These are phyloP conservation scores for Discostella pseudostelligera DNA, from an alignment of 108 stramenopile species.

Conservation along the genomic window DNA sequence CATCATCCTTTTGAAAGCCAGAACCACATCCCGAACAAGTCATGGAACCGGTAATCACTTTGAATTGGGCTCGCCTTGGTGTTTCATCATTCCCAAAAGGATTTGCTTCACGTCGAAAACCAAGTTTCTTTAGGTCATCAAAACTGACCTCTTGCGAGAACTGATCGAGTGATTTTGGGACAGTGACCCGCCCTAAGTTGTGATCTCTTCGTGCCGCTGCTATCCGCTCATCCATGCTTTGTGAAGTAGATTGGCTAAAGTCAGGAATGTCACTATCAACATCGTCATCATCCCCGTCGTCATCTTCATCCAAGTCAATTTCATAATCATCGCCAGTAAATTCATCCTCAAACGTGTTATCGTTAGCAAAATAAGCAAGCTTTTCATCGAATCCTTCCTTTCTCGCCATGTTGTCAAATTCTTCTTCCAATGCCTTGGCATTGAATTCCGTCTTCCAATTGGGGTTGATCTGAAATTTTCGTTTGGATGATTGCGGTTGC, in stretches of 20 bases:
- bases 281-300: constrained; percentile 37
- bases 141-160: constrained; percentile 56
- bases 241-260: constrained; percentile 30
- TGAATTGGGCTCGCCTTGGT: constrained; percentile 60
- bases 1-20: constrained; percentile 73
- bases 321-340: constrained; percentile 56
- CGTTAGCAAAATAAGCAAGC: constrained; percentile 58
- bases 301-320: constrained; percentile 34
- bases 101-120: constrained; percentile 72
- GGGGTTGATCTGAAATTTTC: constrained; percentile 48
- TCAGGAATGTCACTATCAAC: constrained; percentile 51
- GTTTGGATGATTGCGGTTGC: constrained; percentile 25
- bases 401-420: constrained; percentile 84
- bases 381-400: constrained; percentile 81
- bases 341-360: constrained; percentile 76
- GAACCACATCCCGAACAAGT: constrained; percentile 83
- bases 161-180: constrained; percentile 55
- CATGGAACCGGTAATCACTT: constrained; percentile 76
- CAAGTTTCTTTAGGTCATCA: constrained; percentile 57
- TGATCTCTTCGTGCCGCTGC: constrained; percentile 52
- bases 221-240: constrained; percentile 52
- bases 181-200: constrained; percentile 49
- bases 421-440: constrained; percentile 45
- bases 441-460: constrained; percentile 51
- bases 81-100: constrained; percentile 83